Base-by-base conservation (phyloP, 306 rosid species). In the Ormosia semicastrata region DNA sequence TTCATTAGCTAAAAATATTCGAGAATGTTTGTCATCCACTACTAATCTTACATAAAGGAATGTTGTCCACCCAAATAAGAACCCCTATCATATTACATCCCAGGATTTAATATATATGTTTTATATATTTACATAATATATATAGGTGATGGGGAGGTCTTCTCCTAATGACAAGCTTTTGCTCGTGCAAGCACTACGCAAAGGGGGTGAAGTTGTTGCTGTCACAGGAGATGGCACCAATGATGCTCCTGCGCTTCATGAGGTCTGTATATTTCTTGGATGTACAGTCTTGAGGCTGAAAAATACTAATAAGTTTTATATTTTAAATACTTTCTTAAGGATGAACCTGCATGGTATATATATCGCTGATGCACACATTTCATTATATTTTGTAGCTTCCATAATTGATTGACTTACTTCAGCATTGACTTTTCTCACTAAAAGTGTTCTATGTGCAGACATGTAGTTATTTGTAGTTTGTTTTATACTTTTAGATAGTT, bases 211-310 rank as follows among this genome's bases (percentile, higher is more conserved):
- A 5, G 99, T 95, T 71, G 99, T 95, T 72, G 99, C 98, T 74
- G 99, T 95, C 72, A 95, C 99, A 30, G 99, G 99, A 79, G 99
- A 95, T 85, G 99, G 99, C 70, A 95, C 99, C 63, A 95, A 95
- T 80, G 98, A 95, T 80, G 99, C 99, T 73, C 99, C 99, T 60
- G 99, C 99, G n/a, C 98, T 95, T 75, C 97, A 93, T 7, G 99
- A 95, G 98, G 99, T 95, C 72, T 84, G 91, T 87, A 66, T 85
- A 54, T 79, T 85, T 75, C 78, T 82, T 80, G 80, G 77, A 76
- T 73, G 41, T 47, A 47, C 40, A 30, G 13, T 66, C 39, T 64
- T 68, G 44, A 30, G 60, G 14, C 58, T 15, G 41, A 67, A 62
- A 37, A 34, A 24, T 60, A 4, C 24, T 41, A n/a, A n/a, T 10